Conservation (phyloP, 768 basidiomycete species). For the Hygrophoropsis aurantiaca region DNA sequence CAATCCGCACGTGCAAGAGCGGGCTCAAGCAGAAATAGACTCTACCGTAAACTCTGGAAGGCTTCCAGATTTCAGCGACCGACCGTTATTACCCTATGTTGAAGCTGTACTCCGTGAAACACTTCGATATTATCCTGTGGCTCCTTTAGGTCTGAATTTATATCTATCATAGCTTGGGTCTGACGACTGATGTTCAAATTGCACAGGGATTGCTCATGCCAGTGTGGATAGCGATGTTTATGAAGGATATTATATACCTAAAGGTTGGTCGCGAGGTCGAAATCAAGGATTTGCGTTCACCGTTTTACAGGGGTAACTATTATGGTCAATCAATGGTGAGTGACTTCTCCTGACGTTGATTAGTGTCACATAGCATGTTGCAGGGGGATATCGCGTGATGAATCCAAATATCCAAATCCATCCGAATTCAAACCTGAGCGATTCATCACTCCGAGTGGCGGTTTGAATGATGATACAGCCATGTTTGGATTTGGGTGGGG, state of each 20-base stretch:
- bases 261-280: background rate
- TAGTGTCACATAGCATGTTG: too few species aligned
- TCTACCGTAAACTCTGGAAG: slow-evolving; percentile 16
- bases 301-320: too few species aligned
- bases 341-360: too few species aligned
- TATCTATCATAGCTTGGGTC: too few species aligned
- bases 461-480: too few species aligned
- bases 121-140: slow-evolving; percentile 20
- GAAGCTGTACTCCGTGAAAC: slow-evolving; percentile 21
- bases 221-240: background rate
- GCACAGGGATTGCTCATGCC: background rate
- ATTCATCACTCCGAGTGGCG: too few species aligned
- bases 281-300: too few species aligned
- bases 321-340: too few species aligned
- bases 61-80: slow-evolving; percentile 18
- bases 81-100: slow-evolving; percentile 18
- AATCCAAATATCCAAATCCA: slow-evolving; percentile 33
- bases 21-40: slow-evolving; percentile 18
- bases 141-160: slow-evolving; percentile 9
- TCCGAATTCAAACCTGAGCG: slow-evolving; percentile 31
- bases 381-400: slow-evolving; percentile 13
- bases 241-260: background rate
- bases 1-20: slow-evolving; percentile 22
- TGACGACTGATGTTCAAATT: background rate
- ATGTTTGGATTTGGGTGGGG: too few species aligned